A percentile compares a stretch with the other conserved stretches of the same genome.
Evolutionary conservation across 2,329 filamentous ascomycete species (phyloP).

Genomic region (Lomentospora prolificans): DNA sequence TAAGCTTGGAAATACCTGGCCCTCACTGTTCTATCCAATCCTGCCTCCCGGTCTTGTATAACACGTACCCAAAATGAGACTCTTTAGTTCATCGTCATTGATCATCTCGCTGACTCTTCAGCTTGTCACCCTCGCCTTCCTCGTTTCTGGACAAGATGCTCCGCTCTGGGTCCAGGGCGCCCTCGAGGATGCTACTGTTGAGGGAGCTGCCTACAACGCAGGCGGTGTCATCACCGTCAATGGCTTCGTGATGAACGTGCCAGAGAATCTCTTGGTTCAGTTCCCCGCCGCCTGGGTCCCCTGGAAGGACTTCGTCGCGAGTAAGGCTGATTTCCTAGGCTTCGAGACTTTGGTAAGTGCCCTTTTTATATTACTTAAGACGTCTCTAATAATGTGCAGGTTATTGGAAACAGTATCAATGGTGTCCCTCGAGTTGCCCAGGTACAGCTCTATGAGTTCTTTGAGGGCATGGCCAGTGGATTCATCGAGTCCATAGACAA

Average conservation of each 20-base stretch:
- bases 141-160: slow-evolving; percentile 14
- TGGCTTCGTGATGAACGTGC: slow-evolving; percentile 33
- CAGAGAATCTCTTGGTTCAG: slow-evolving; percentile 38
- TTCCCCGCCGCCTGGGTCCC: slow-evolving; percentile 36
- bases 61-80: neutral
- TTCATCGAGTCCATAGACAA: slow-evolving; percentile 25
- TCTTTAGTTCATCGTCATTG: neutral
- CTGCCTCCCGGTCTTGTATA: neutral
- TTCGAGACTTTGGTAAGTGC: slow-evolving; percentile 24
- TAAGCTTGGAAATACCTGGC: neutral
- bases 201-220: slow-evolving; percentile 28
- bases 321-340: slow-evolving; percentile 21
- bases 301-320: slow-evolving; percentile 26
- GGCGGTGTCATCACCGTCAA: slow-evolving; percentile 35
- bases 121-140: neutral
- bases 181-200: slow-evolving; percentile 21
- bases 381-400: slow-evolving; percentile 14
- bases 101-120: neutral
- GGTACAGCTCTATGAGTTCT: slow-evolving; percentile 23
- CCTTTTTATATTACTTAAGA: neutral
- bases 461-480: slow-evolving; percentile 24
- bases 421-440: slow-evolving; percentile 23
- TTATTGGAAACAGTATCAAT: slow-evolving; percentile 26
- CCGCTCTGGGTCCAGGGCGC: slow-evolving; percentile 23
- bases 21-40: neutral